These are phyloP conservation scores for Diplodia mutila DNA, from an alignment of 2,329 filamentous ascomycete genomes.

Conservation along the genomic window DNA sequence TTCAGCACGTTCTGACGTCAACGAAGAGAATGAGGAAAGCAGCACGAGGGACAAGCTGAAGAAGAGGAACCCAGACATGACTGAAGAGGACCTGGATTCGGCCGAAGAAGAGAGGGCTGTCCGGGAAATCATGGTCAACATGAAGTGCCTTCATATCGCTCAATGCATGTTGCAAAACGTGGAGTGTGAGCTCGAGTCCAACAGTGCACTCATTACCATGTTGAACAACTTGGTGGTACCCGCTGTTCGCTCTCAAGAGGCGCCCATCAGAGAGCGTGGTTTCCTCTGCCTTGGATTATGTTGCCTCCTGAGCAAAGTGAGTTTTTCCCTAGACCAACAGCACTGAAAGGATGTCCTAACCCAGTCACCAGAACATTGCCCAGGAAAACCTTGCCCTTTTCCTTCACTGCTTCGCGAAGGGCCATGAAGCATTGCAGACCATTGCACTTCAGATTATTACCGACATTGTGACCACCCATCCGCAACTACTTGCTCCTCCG, in stretches of 20 bases:
- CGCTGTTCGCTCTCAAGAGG: constrained; percentile 89
- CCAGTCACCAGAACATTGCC: constrained; percentile 68
- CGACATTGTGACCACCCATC: constrained; percentile 89
- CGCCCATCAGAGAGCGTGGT: constrained; percentile 87
- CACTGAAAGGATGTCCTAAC: neutral
- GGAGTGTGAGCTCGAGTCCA: constrained; percentile 81
- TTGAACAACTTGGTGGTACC: constrained; percentile 96
- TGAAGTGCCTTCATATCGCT: constrained; percentile 96
- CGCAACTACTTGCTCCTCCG: constrained; percentile 68
- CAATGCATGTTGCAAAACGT: constrained; percentile 98
- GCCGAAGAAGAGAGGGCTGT: constrained; percentile 65
- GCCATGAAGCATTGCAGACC: constrained; percentile 85
- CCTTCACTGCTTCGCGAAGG: constrained; percentile 93
- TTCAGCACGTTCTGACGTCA: constrained; percentile 85
- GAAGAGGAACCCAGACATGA: constrained; percentile 53
- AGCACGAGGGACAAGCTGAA: constrained; percentile 40
- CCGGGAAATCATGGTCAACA: constrained; percentile 92
- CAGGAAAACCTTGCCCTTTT: constrained; percentile 92
- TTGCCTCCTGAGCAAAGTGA: constrained; percentile 80
- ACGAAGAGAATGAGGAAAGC: constrained; percentile 66
- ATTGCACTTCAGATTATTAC: constrained; percentile 90
- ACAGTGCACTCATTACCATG: constrained; percentile 93
- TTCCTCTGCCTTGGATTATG: constrained; percentile 88
- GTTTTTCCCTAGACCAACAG: constrained; percentile 27
- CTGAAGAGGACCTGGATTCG: constrained; percentile 65